Percentiles rank a stretch among this genome's conserved stretches.
These are phyloP conservation scores for Exophiala alcalophila DNA, from an alignment of 2,329 filamentous ascomycete genomes.

Conservation along the genomic window DNA sequence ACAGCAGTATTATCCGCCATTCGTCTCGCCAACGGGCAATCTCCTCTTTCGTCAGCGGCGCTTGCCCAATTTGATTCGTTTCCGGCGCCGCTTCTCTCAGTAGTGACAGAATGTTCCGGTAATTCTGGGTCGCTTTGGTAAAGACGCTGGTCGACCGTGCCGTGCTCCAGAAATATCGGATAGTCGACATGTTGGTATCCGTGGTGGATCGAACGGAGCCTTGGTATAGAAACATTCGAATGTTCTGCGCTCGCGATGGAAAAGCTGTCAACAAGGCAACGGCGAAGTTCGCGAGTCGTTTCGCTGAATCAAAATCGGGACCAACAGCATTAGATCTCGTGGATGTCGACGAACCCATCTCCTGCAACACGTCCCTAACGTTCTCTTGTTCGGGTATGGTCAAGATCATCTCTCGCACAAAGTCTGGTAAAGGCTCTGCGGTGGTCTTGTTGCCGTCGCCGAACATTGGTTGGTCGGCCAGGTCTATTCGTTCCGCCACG, in stretches of 20 bases:
- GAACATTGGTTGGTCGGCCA: conserved; percentile 29
- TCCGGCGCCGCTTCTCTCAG: conserved; percentile 43
- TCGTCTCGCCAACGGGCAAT: conserved; percentile 58
- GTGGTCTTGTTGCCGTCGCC: conserved; percentile 16
- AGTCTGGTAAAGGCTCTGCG: conserved; percentile 43
- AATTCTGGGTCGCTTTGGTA: conserved; percentile 54
- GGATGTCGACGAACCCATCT: conserved; percentile 22
- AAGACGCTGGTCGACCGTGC: conserved; percentile 59
- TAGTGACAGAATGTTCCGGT: conserved; percentile 57
- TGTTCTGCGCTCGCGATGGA: conserved; percentile 75
- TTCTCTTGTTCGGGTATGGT: conserved; percentile 48
- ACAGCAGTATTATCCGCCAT: conserved; percentile 85
- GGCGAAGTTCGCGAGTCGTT: conserved; percentile 78
- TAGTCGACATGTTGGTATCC: conserved; percentile 55
- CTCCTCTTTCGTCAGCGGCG: conserved; percentile 31
- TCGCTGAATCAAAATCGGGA: conserved; percentile 58
- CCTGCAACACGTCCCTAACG: conserved; percentile 19
- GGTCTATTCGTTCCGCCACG: conserved; percentile 51
- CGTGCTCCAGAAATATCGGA: conserved; percentile 82
- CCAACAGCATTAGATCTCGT: conserved; percentile 29
- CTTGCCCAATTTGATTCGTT: conserved; percentile 41
- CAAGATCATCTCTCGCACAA: conserved; percentile 64
- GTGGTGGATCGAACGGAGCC: conserved; percentile 52
- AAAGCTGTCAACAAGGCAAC: conserved; percentile 83
- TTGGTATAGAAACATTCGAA: conserved; percentile 89